Base-by-base conservation (phyloP, 305 asterid species). In the Fraxinus angustifolia region DNA sequence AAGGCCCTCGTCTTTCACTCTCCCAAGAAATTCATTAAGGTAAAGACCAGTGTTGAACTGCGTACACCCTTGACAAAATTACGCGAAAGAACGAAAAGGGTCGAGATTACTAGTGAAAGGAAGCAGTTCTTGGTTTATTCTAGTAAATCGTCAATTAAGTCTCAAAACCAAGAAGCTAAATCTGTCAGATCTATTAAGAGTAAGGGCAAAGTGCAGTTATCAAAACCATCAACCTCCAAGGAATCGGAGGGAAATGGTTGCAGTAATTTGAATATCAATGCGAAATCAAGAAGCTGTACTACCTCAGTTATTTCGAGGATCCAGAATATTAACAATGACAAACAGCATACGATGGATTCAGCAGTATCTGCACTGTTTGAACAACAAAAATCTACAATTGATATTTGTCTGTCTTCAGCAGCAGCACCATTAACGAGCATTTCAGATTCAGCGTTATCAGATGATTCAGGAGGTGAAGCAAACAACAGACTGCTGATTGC, bases 1-100 rank as follows among this genome's bases (percentile, higher is more conserved):
- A 96, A 92, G 88, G 90, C 97, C 83, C 84, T 94, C 81, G 86
- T 86, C 26, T 91, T 91, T 84, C 86, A 83, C 73, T 90, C 98
- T 78, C 97, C 96, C 0, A 92, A 89, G 90, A 94, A 90, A 82
- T 83, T 84, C 31, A 74, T 86, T 53, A 88, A 83, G 83, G 85
- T 88, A 8, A 93, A 91, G 91, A 89, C 90, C 62, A 89, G 94
- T 6, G 89, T 79, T 36, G 95, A 95, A 70, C 76, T 89, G 78
- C 85, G 86, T 45, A 96, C 89, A 0, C 96, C 97, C n/a, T 40
- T 91, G 77, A 86, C 93, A 1, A 93, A 88, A 79, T 81, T 93
- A 75, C 89, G 94, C 62, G 90, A 89, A 80, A 90, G 92, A 78
- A 86, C 88, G 92, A 88, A 89, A 80, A 93, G 81, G 89, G 93